Evolutionary conservation across 495 filamentous ascomycete genomes (phyloP).

Genomic region (Amphirosellinia nigrospora): DNA sequence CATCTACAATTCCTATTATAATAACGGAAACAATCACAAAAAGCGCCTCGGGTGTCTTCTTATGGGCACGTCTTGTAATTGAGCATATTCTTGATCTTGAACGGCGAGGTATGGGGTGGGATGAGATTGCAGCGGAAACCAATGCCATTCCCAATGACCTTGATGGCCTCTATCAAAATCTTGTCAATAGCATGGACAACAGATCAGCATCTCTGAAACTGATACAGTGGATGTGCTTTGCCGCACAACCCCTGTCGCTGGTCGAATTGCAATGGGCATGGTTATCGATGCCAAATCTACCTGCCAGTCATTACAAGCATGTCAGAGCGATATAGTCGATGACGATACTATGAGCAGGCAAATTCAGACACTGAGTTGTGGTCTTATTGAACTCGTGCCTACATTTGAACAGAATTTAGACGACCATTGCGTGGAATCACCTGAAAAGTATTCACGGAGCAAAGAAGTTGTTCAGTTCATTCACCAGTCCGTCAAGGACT

Average conservation of each 20-base stretch:
- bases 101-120: neutral
- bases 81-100: neutral
- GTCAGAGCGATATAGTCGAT: neutral
- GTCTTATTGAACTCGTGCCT: neutral
- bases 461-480: conserved; percentile 47
- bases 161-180: neutral
- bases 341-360: neutral
- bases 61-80: neutral
- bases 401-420: conserved; percentile 4
- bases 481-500: conserved; percentile 51
- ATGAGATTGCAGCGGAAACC: neutral
- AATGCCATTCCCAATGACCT: neutral
- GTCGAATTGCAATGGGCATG: conserved; percentile 8
- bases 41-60: neutral
- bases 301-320: neutral
- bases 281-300: neutral
- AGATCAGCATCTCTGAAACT: neutral
- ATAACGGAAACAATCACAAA: neutral
- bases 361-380: conserved; percentile 2
- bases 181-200: neutral
- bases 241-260: conserved; percentile 33
- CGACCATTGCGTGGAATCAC: conserved; percentile 31
- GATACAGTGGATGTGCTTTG: conserved; percentile 13
- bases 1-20: neutral
- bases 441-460: no score